Percentiles rank a stretch among this genome's conserved stretches.
These are phyloP conservation scores for Leccinum pachyderme DNA, from an alignment of 1,284 basidiomycete species.

Conservation along the genomic window DNA sequence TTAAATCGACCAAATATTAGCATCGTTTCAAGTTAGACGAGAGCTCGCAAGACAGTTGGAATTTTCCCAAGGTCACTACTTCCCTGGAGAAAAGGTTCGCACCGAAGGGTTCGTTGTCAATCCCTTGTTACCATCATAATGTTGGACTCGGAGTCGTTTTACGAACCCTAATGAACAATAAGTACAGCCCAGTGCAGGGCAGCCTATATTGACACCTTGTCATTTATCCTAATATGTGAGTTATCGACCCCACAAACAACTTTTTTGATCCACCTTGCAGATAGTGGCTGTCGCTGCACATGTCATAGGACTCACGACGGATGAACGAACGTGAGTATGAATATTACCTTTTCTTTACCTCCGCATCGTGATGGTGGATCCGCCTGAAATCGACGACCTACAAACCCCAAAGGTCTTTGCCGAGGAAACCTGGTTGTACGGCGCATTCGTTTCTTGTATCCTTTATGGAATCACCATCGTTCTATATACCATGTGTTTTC, in stretches of 20 bases:
- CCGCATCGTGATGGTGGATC: background rate
- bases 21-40: too few relatives aligned
- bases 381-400: background rate
- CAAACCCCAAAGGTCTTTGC: constrained; percentile 19
- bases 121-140: background rate
- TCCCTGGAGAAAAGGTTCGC: background rate
- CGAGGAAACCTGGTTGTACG: constrained; percentile 33
- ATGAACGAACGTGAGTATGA: background rate
- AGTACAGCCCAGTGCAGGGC: background rate
- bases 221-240: background rate
- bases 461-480: constrained; percentile 32
- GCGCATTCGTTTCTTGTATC: constrained; percentile 29
- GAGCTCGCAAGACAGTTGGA: background rate
- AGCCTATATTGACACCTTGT: background rate
- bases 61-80: background rate
- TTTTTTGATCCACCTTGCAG: background rate
- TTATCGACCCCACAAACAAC: background rate
- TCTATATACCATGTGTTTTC: constrained; percentile 27
- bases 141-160: background rate
- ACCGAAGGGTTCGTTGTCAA: background rate
- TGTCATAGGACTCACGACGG: too few relatives aligned
- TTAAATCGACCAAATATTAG: too few relatives aligned
- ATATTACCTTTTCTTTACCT: background rate
- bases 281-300: too few relatives aligned
- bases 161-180: background rate